phyloP scores from a whole-genome alignment of 2,329 filamentous ascomycete genomes.

The Dactylellina parvicollis region DNA sequence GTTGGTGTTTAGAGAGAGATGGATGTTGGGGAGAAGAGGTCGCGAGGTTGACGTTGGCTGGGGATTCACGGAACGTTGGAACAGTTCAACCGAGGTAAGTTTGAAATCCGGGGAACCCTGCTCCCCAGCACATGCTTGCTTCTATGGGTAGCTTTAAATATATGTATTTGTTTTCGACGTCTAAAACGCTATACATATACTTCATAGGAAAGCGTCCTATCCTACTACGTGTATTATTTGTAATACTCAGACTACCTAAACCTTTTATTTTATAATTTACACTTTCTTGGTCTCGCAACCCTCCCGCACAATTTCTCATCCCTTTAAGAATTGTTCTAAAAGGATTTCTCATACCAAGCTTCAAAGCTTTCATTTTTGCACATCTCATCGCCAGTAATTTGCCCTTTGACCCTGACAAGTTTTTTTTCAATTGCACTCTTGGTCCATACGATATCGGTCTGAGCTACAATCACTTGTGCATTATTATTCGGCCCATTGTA shows the following conservation, averaged over 20 bases:
- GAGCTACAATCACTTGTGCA: neutral
- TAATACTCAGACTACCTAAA: slow-evolving; percentile 26
- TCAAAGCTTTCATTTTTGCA: neutral
- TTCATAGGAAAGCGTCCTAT: too few species aligned
- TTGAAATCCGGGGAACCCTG: slow-evolving; percentile 41
- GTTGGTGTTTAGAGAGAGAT: neutral
- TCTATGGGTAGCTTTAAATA: neutral
- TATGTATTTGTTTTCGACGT: too few species aligned
- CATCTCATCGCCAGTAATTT: neutral
- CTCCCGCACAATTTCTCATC: neutral
- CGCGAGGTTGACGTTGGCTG: slow-evolving; percentile 2
- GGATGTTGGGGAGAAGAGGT: neutral
- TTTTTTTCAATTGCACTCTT: neutral
- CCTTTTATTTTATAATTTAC: slow-evolving; percentile 12
- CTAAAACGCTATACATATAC: too few species aligned
- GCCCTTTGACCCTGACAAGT: slow-evolving; percentile 1
- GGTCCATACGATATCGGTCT: neutral
- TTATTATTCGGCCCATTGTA: neutral
- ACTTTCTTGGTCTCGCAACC: too few species aligned
- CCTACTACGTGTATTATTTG: too few species aligned
- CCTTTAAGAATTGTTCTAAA: neutral
- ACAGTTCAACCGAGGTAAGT: slow-evolving; percentile 35
- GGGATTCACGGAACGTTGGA: slow-evolving; percentile 17
- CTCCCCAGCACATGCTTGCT: neutral
- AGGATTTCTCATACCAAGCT: neutral